Base-by-base conservation (phyloP, 768 basidiomycete genomes). In the Boletus rubropictus region DNA sequence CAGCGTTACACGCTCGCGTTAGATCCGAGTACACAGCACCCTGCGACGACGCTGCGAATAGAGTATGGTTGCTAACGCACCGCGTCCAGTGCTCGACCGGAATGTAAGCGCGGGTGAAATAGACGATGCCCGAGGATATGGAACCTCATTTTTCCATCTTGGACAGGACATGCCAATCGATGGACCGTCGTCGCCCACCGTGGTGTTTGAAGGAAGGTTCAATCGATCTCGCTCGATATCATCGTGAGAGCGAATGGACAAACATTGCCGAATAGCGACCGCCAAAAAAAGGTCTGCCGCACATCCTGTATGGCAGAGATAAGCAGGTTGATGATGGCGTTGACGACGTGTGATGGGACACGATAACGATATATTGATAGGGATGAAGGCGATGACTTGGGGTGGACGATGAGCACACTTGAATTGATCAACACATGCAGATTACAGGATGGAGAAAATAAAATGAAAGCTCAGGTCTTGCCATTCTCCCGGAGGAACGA, bases 191-290 rank as follows among this genome's bases (percentile, higher is more conserved):
- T 43, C 31, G 36, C 53, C 45, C 9, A 8, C 47, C 55, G 37
- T 6, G 44, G 57, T 32, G 18, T 9, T 46, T 27, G 3, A 44
- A 21, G 18, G 40, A 58, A 59, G 44, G 57, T 58, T 58, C 42
- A 31, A 56, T 59, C 46, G 42, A 56, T 56, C 34, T 31, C 34
- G 34, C 15, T 38, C 18, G 12, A 20, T 36, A 32, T 31, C 37
- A 28, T 31, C 57, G 57, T 58, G 57, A 44, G 57, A 59, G 45
- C 14, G 31, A 11, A 34, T 9, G 14, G 25, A 5, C 46, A 52
- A 5, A 46, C 15, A 55, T 45, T 32, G 20, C 52, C 47, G 42
- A 25, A 28, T 17, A 34, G 18, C 8, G 17, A 5, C 28, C 25
- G 24, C 27, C 27, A 28, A 37, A 46, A 59, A 56, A 55, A 41